These are phyloP conservation scores for Schoenoplectus tabernaemontani DNA, from an alignment of 202 grass and related monocot species.

Conservation along the genomic window DNA sequence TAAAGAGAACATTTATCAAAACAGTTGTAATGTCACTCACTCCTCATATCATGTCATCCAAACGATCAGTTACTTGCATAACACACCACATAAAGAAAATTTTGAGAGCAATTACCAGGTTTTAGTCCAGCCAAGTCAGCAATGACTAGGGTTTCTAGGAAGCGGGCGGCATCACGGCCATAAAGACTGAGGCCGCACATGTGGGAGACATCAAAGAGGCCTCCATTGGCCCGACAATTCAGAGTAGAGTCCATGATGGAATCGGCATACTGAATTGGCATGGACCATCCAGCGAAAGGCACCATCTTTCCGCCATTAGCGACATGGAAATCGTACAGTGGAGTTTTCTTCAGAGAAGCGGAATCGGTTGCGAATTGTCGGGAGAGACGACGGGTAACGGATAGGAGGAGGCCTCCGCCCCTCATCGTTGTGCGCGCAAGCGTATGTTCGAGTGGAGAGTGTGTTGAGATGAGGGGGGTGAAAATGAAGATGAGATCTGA, in stretches of 20 bases:
- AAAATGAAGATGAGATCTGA: slow-evolving; percentile 2
- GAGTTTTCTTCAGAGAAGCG: slow-evolving; percentile 74
- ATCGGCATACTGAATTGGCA: slow-evolving; percentile 97
- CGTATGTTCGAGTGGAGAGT: slow-evolving; percentile 15
- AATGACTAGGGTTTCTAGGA: slow-evolving; percentile 91
- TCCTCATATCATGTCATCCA: background rate
- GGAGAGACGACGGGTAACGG: slow-evolving; percentile 41
- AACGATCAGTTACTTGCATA: background rate
- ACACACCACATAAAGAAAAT: background rate
- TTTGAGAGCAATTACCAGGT: slow-evolving; percentile 19
- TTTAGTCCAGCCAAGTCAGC: slow-evolving; percentile 74
- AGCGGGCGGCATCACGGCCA: slow-evolving; percentile 51
- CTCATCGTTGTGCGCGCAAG: slow-evolving; percentile 33
- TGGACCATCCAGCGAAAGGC: slow-evolving; percentile 94
- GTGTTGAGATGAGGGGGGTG: slow-evolving; percentile 27
- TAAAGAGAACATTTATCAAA: background rate
- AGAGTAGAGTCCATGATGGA: slow-evolving; percentile 97
- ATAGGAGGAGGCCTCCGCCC: slow-evolving; percentile 45
- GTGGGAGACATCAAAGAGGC: slow-evolving; percentile 98
- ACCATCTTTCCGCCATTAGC: slow-evolving; percentile 89
- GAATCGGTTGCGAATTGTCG: slow-evolving; percentile 37
- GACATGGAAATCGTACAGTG: slow-evolving; percentile 81
- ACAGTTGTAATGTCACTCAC: background rate
- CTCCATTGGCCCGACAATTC: slow-evolving; percentile 70
- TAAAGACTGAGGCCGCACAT: slow-evolving; percentile 98